These are phyloP conservation scores for Hyphodiscus sp. DNA, from an alignment of 2,329 filamentous ascomycete genomes.

Conservation along the genomic window DNA sequence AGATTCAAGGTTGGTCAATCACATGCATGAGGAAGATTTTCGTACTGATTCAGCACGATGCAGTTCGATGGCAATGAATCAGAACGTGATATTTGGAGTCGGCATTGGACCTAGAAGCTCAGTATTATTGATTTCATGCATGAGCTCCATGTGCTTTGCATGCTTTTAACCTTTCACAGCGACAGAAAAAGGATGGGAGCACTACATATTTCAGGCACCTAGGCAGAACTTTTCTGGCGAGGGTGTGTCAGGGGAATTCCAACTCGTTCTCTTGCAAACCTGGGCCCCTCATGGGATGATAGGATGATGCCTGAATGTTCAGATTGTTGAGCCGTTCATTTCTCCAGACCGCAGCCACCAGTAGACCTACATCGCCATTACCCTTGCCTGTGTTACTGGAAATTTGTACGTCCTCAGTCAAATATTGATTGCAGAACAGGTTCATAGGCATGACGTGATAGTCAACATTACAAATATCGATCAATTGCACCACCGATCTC, in stretches of 20 bases:
- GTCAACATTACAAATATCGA: neutral
- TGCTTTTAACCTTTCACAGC: neutral
- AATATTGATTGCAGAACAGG: neutral
- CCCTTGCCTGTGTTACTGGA: neutral
- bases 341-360: neutral
- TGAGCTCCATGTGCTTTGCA: slow-evolving; percentile 5
- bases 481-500: neutral
- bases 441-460: neutral
- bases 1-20: slow-evolving; percentile 55
- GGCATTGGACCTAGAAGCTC: slow-evolving; percentile 61
- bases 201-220: too few relatives aligned
- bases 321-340: neutral
- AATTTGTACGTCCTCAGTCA: neutral
- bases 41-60: slow-evolving; percentile 2
- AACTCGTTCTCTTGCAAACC: neutral
- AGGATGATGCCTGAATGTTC: neutral
- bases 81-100: slow-evolving; percentile 65
- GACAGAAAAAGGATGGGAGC: too few relatives aligned
- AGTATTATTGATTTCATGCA: slow-evolving; percentile 2
- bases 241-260: too few relatives aligned
- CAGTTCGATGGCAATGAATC: slow-evolving; percentile 40
- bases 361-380: neutral
- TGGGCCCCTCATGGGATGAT: neutral
- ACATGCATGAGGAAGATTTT: neutral
- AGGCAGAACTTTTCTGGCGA: too few relatives aligned